Conservation (phyloP, 1,139 yeast genomes). For the Saccharomycopsis hybrid region DNA sequence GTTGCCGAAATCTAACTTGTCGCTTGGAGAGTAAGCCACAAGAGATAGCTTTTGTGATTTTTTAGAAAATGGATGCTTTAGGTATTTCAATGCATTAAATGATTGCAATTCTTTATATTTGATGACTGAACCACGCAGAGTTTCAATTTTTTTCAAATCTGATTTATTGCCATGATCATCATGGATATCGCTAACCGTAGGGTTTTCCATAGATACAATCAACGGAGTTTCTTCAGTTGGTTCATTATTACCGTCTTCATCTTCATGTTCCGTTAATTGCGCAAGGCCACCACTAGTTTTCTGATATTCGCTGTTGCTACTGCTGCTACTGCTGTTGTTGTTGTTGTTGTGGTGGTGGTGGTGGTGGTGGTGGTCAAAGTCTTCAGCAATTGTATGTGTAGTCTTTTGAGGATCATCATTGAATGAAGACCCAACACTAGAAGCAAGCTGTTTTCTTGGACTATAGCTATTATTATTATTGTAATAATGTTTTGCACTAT, state of each 20-base stretch:
- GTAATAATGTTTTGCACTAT: no score
- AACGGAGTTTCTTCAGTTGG: neutral
- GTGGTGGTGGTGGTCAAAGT: constrained; percentile 22
- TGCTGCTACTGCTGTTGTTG: no score
- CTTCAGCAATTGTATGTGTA: constrained; percentile 3
- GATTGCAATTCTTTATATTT: constrained; percentile 17
- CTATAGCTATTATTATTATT: no score
- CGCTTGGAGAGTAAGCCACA: constrained; percentile 12
- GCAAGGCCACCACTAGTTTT: no score
- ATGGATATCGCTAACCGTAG: neutral
- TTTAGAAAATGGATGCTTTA: constrained; percentile 19
- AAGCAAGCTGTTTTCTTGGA: no score
- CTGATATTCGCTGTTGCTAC: no score
- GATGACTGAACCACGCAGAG: neutral
- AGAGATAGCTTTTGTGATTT: constrained; percentile 1
- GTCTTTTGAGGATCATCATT: neutral
- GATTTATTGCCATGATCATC: constrained; percentile 8
- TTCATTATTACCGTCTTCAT: constrained; percentile 5
- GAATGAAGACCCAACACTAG: neutral
- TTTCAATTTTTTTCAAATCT: neutral
- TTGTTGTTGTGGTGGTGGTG: constrained; percentile 21
- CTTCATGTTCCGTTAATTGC: constrained; percentile 19
- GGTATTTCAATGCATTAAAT: constrained; percentile 11
- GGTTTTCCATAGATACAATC: neutral
- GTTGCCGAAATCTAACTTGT: neutral